A percentile compares a stretch with the other conserved stretches of the same genome.
Conservation (phyloP, 352 stramenopile genomes). For the Pythium vanterpoolii region DNA sequence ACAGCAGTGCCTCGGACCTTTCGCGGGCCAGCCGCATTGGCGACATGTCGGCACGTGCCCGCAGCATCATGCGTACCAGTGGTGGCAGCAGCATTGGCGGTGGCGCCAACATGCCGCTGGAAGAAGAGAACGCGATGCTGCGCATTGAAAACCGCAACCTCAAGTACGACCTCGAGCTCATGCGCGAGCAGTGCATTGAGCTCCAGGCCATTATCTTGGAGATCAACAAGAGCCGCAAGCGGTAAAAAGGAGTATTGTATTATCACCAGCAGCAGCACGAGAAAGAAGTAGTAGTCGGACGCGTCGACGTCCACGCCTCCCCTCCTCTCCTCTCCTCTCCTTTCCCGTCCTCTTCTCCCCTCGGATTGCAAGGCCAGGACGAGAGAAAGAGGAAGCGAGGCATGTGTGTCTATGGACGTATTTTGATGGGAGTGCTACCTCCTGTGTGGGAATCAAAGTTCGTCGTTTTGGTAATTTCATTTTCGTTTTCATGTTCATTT, state of each 20-base stretch:
- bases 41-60: slow-evolving; percentile 62
- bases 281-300: slow-evolving; percentile 1
- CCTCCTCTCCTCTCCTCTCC: neutral
- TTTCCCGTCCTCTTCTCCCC: too few relatives aligned
- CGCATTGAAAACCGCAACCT: slow-evolving; percentile 87
- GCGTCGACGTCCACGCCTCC: neutral
- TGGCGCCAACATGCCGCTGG: slow-evolving; percentile 66
- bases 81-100: slow-evolving; percentile 57
- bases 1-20: slow-evolving; percentile 21
- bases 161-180: slow-evolving; percentile 86
- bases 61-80: slow-evolving; percentile 64
- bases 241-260: slow-evolving; percentile 44
- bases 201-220: slow-evolving; percentile 86
- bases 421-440: too few relatives aligned
- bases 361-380: too few relatives aligned
- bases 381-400: neutral
- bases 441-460: neutral
- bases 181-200: slow-evolving; percentile 87
- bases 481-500: neutral
- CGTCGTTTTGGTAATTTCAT: neutral
- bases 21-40: slow-evolving; percentile 56
- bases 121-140: slow-evolving; percentile 86
- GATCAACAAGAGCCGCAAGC: slow-evolving; percentile 89
- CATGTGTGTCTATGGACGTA: neutral
- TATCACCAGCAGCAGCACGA: slow-evolving; percentile 9